Base-by-base conservation (phyloP, 441 rosid species). In the Dalechampia spathulata region DNA sequence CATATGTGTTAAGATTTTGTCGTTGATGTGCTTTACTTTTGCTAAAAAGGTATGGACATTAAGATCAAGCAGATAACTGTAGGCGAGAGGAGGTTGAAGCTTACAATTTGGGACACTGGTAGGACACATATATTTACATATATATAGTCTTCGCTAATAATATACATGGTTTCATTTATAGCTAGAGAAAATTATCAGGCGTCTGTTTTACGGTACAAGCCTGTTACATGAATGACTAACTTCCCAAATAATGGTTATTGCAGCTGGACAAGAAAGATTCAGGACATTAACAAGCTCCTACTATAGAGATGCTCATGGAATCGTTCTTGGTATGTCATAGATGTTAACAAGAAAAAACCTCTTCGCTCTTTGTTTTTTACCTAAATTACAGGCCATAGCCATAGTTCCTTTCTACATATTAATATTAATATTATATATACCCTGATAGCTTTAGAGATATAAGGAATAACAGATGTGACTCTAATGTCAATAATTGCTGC, bases 51-150 rank as follows among this genome's bases (percentile, higher is more conserved):
- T 60, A 85, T 88, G 72, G 96, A 92, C 73, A 84, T 92, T 26
- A 92, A 92, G 87, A 84, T 92, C 78, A 88, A 84, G 78, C 79
- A 65, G 63, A 72, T 88, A 44, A 80, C 75, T 38, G 90, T 92
- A 0, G 83, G 77, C 38, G 93, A 82, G 57, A 92, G 83, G 76
- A 68, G 75, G 61, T 60, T 92, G 52, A 92, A 92, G 75, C 86
- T 92, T 55, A 83, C 95, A 39, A 86, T 92, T 69, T 92, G 96
- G 96, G 98, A 92, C 65, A 88, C 98, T 32, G 98, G 96, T 88
- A 72, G 39, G 34, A n/a, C n/a, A n/a, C n/a, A n/a, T 30, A 8
- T 30, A 30, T 30, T 30, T 30, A 30, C 34, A 30, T 30, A 30
- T 30, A 30, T 3, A 3, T 30, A 30, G 4, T 30, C 8, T 30